Evolutionary conservation across 2,329 filamentous ascomycete species (phyloP).

Genomic region (Orbilia quercus): DNA sequence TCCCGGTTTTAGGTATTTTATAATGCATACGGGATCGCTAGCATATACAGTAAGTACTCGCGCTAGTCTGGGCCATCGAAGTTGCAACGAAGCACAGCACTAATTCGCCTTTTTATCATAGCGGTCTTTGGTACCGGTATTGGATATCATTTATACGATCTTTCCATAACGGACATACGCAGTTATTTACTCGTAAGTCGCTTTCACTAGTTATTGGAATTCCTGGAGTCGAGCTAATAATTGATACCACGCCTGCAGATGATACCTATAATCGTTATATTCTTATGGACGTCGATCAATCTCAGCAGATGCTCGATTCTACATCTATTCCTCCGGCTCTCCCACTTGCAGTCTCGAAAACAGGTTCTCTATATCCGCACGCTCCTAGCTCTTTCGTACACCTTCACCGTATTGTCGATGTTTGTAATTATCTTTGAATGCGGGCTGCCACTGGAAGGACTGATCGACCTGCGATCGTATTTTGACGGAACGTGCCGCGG

Average conservation of each 20-base stretch:
- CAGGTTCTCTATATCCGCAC: slow-evolving; percentile 19
- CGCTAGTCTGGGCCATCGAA: neutral
- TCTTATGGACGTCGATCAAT: slow-evolving; percentile 19
- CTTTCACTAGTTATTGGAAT: too few relatives aligned
- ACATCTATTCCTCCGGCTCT: slow-evolving; percentile 34
- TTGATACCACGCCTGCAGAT: neutral
- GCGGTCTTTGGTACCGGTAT: slow-evolving; percentile 31
- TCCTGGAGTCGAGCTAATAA: neutral
- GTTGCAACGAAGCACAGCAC: neutral
- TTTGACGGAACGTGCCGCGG: slow-evolving; percentile 28
- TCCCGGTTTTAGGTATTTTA: slow-evolving; percentile 4
- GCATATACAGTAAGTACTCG: slow-evolving; percentile 1
- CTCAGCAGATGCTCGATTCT: slow-evolving; percentile 29
- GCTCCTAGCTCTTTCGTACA: slow-evolving; percentile 20
- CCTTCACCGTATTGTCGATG: neutral
- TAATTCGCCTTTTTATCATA: neutral
- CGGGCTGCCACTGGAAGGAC: neutral
- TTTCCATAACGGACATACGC: slow-evolving; percentile 11
- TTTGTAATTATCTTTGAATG: slow-evolving; percentile 20
- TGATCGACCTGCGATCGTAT: neutral
- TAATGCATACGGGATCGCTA: slow-evolving; percentile 1
- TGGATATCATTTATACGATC: slow-evolving; percentile 29
- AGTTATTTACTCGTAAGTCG: slow-evolving; percentile 14
- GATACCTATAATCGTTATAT: slow-evolving; percentile 9
- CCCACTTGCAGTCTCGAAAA: slow-evolving; percentile 8